These are phyloP conservation scores for Dissophora ornata DNA, from an alignment of 192 early-diverging fungal species.

Conservation along the genomic window DNA sequence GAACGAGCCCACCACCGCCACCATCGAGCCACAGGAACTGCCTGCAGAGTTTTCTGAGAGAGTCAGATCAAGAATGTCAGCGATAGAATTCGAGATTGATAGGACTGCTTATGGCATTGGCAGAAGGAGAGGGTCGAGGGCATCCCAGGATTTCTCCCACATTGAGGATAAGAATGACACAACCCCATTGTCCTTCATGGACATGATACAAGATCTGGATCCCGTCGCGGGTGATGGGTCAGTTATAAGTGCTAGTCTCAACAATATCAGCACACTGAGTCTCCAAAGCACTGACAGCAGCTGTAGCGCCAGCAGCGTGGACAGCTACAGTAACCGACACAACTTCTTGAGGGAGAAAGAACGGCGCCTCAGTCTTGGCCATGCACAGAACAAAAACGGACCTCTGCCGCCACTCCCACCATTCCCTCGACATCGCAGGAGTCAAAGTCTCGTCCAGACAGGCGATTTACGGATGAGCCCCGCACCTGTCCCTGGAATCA, in stretches of 20 bases:
- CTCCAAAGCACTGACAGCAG: neutral
- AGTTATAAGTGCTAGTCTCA: neutral
- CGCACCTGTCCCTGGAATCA: neutral
- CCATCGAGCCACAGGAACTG: neutral
- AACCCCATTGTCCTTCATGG: conserved; percentile 2
- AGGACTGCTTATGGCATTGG: no score
- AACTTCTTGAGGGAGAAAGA: neutral
- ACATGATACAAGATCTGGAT: conserved; percentile 16
- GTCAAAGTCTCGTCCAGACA: conserved; percentile 27
- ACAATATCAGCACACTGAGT: neutral
- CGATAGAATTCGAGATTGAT: neutral
- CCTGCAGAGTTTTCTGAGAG: neutral
- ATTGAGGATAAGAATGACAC: neutral
- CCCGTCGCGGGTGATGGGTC: neutral
- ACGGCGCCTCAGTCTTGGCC: neutral
- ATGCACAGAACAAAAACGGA: neutral
- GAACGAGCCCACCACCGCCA: neutral
- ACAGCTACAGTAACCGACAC: neutral
- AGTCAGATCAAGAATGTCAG: neutral
- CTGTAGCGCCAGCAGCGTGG: neutral
- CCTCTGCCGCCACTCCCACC: conserved; percentile 6
- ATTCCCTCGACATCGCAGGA: conserved; percentile 20
- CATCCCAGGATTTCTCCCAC: neutral
- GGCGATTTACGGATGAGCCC: conserved; percentile 4
- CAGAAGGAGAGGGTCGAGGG: conserved; percentile 3